Evolutionary conservation across 2,329 filamentous ascomycete genomes (phyloP).

Genomic region (Botrytis pseudocinerea): DNA sequence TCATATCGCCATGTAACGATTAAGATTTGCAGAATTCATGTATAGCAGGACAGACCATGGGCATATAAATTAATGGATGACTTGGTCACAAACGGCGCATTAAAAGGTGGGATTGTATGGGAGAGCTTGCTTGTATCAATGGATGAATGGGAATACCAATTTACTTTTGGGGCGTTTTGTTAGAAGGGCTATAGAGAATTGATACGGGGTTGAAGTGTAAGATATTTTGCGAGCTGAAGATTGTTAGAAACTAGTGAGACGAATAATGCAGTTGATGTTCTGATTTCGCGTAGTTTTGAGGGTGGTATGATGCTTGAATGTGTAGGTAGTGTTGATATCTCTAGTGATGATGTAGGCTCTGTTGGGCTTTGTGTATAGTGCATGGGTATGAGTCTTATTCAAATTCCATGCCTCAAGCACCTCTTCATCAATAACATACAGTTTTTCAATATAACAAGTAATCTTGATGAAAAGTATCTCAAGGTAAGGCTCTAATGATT

Average conservation of each 20-base stretch:
- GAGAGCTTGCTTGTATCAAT: neutral
- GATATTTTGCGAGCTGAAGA: neutral
- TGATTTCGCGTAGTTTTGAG: neutral
- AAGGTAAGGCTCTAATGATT: neutral
- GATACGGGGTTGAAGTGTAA: neutral
- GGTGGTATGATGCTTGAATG: neutral
- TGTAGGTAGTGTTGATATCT: no score
- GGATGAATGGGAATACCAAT: slow-evolving; percentile 6
- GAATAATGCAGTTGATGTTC: neutral
- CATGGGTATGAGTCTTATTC: no score
- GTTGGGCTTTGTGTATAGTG: neutral
- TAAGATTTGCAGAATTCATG: neutral
- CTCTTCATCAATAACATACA: neutral
- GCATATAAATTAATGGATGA: neutral
- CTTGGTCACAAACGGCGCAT: neutral
- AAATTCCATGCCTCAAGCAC: neutral
- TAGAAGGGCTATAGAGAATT: neutral
- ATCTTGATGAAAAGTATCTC: neutral
- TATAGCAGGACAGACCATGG: neutral
- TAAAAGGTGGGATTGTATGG: neutral
- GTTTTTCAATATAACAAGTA: neutral
- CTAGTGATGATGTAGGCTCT: neutral
- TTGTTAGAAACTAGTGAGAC: neutral
- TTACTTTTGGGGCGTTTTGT: slow-evolving; percentile 3
- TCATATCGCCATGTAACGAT: neutral